phyloP scores from a whole-genome alignment of 371 early-diverging fungal genomes.

The Quaeritorhiza haematococci region DNA sequence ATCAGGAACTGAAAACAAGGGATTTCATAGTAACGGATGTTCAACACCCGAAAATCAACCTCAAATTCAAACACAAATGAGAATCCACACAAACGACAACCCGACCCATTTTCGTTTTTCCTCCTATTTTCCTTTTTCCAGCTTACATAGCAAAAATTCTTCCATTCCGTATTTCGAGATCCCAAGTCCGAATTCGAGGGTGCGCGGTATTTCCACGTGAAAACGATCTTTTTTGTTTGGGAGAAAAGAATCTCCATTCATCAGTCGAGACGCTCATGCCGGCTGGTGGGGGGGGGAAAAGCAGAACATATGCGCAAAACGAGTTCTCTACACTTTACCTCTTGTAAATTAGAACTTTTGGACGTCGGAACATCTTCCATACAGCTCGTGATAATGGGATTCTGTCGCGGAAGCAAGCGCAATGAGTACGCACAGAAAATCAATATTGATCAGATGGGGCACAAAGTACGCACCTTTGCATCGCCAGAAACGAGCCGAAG shows the following conservation, averaged over 20 bases:
- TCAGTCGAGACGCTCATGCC: background rate
- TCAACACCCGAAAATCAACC: too few relatives aligned
- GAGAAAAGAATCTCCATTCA: conserved; percentile 2
- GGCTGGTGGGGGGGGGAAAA: background rate
- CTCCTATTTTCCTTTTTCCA: background rate
- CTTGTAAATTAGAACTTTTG: background rate
- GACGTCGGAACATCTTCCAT: background rate
- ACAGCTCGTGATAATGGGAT: background rate
- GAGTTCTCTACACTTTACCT: background rate
- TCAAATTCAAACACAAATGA: too few relatives aligned
- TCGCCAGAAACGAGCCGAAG: too few relatives aligned
- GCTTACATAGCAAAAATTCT: conserved; percentile 8
- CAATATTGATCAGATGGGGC: too few relatives aligned
- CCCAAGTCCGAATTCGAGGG: conserved; percentile 4
- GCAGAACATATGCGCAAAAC: background rate
- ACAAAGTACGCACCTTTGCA: too few relatives aligned
- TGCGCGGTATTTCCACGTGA: conserved; percentile 11
- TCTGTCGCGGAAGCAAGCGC: too few relatives aligned
- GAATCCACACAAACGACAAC: too few relatives aligned
- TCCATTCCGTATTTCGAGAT: conserved; percentile 7
- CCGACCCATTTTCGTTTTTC: too few relatives aligned
- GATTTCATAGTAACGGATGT: too few relatives aligned
- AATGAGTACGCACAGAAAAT: too few relatives aligned
- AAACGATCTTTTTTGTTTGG: too few relatives aligned
- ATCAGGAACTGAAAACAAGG: too few relatives aligned